These are phyloP conservation scores for Blastocystis sp. DNA, from an alignment of 352 stramenopile genomes.

Conservation along the genomic window DNA sequence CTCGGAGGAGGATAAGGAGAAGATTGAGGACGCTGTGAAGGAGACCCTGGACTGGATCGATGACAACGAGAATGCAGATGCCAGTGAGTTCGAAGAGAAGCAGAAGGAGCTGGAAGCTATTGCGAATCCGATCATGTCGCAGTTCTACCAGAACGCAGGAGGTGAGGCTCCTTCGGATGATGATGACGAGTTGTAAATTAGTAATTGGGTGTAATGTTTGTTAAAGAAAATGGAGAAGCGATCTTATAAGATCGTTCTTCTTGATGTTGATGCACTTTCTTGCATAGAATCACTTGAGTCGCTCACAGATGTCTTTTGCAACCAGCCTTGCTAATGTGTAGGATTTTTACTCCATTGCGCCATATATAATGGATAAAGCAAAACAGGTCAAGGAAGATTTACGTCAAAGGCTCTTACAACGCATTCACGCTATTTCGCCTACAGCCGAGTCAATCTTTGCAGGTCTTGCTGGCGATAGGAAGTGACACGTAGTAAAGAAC, in stretches of 20 bases:
- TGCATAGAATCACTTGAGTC: neutral
- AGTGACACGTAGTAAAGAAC: neutral
- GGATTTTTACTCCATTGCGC: neutral
- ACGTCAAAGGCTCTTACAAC: neutral
- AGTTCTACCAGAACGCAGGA: slow-evolving; percentile 79
- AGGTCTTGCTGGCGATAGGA: neutral
- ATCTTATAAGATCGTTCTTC: neutral
- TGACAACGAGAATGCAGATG: slow-evolving; percentile 92
- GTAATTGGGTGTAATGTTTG: neutral
- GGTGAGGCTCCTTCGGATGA: slow-evolving; percentile 2
- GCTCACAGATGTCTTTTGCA: neutral
- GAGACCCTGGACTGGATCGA: slow-evolving; percentile 98
- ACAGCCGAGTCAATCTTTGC: neutral
- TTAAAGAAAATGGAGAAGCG: neutral
- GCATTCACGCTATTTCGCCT: neutral
- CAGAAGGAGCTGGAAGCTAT: slow-evolving; percentile 94
- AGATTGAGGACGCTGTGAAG: slow-evolving; percentile 84
- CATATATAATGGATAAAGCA: neutral
- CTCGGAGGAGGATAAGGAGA: slow-evolving; percentile 82
- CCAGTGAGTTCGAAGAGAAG: slow-evolving; percentile 91
- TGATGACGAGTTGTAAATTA: slow-evolving; percentile 60
- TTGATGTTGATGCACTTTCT: neutral
- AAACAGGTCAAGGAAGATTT: neutral
- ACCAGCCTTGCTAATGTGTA: neutral
- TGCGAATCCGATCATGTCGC: slow-evolving; percentile 94